A percentile compares a stretch with the other conserved stretches of the same genome.
These are phyloP conservation scores for Alloascoidea hylecoeti DNA, from an alignment of 805 yeast species.

Conservation along the genomic window DNA sequence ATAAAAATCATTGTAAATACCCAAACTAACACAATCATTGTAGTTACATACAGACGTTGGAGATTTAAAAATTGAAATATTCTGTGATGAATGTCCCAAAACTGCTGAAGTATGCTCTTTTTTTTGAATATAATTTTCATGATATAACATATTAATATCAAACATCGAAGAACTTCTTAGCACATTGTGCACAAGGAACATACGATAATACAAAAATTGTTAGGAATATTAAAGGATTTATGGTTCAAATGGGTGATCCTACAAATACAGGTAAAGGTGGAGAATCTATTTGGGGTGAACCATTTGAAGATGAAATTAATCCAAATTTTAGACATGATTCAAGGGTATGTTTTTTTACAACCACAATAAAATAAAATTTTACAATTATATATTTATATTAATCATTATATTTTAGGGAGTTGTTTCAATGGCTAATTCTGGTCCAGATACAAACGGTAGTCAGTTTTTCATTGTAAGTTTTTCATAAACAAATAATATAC, in stretches of 20 bases:
- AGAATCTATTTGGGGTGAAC: constrained; percentile 15
- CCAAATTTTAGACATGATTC: constrained; percentile 10
- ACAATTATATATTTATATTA: background rate
- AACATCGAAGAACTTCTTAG: background rate
- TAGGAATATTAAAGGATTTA: constrained; percentile 18
- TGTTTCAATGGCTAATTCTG: constrained; percentile 39
- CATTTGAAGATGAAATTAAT: constrained; percentile 14
- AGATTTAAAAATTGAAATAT: background rate
- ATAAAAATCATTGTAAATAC: too few species aligned
- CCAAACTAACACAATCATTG: too few species aligned
- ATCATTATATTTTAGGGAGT: constrained; percentile 11
- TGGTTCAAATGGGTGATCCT: constrained; percentile 32
- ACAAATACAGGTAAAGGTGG: constrained; percentile 17
- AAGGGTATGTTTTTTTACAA: too few species aligned
- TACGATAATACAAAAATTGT: background rate
- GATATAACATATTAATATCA: background rate
- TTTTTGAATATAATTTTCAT: background rate
- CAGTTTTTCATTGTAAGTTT: constrained; percentile 33
- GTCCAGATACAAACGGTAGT: constrained; percentile 39
- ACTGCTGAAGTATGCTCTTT: constrained; percentile 1
- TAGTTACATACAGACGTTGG: constrained; percentile 1
- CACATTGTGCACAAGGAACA: background rate
- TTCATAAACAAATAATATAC: background rate
- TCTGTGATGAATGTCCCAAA: background rate
- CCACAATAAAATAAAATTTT: background rate